Evolutionary conservation across 495 filamentous ascomycete species (phyloP).

Genomic region (Aspergillus egyptiacus): DNA sequence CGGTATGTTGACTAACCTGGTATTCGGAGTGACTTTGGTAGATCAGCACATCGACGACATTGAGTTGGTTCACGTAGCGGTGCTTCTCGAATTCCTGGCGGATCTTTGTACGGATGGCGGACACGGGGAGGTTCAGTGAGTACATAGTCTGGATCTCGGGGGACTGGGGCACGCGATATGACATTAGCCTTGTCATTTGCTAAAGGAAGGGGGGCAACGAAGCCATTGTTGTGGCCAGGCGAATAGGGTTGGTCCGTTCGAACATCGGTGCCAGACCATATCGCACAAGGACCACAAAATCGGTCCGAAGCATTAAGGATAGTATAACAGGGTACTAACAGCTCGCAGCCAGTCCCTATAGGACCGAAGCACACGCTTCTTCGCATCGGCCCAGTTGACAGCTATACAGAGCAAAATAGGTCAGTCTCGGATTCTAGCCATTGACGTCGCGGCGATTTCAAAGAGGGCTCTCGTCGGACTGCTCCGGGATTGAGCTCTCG

Average conservation of each 20-base stretch:
- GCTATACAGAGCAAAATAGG: slow-evolving; percentile 46
- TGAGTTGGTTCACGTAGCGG: slow-evolving; percentile 83
- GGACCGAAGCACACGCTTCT: slow-evolving; percentile 69
- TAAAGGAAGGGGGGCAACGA: background rate
- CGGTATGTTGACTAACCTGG: slow-evolving; percentile 50
- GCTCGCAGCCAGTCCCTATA: slow-evolving; percentile 93
- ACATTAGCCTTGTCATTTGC: background rate
- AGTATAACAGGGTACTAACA: slow-evolving; percentile 51
- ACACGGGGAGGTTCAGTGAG: slow-evolving; percentile 79
- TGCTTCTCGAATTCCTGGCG: slow-evolving; percentile 97
- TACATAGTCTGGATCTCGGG: slow-evolving; percentile 97
- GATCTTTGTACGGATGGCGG: slow-evolving; percentile 85
- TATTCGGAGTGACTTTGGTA: slow-evolving; percentile 84
- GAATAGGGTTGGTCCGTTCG: background rate
- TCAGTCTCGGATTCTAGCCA: slow-evolving; percentile 28
- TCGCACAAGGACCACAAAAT: background rate
- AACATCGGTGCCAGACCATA: background rate
- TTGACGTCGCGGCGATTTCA: slow-evolving; percentile 27
- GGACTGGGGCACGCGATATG: slow-evolving; percentile 52
- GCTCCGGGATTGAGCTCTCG: background rate
- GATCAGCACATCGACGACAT: slow-evolving; percentile 80
- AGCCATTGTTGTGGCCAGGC: background rate
- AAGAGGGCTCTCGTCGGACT: slow-evolving; percentile 13
- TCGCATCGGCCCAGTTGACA: slow-evolving; percentile 79
- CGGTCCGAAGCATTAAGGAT: background rate